These are phyloP conservation scores for Triticum turgidum DNA, from an alignment of 176 grass and related monocot genomes.

Conservation along the genomic window DNA sequence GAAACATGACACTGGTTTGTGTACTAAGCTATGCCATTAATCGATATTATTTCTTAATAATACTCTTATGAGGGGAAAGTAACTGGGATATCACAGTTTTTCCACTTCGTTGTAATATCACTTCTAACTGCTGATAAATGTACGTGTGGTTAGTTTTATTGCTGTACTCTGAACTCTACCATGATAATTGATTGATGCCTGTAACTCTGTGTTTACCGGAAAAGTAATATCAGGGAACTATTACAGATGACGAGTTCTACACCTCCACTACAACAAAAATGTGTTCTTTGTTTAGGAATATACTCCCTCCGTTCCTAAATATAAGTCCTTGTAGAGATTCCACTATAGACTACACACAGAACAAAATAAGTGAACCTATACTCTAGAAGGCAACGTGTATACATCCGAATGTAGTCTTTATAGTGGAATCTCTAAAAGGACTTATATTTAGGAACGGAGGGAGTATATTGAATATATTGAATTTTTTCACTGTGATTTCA, in stretches of 20 bases:
- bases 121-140: constrained; percentile 13
- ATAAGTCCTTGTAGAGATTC: no score
- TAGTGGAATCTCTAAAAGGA: no score
- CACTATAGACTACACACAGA: no score
- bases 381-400: no score
- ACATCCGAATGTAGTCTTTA: no score
- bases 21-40: constrained; percentile 72
- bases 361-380: no score
- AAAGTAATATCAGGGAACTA: neutral
- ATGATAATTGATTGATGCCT: neutral
- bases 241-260: neutral
- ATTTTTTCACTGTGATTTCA: neutral
- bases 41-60: neutral
- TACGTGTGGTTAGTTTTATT: constrained; percentile 26
- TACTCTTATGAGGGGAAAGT: constrained; percentile 28
- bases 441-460: no score
- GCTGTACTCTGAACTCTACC: neutral
- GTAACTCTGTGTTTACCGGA: neutral
- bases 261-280: neutral
- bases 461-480: no score
- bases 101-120: constrained; percentile 38
- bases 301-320: neutral
- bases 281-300: neutral
- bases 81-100: constrained; percentile 14
- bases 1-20: constrained; percentile 43